phyloP scores from a whole-genome alignment of 129 eudicot species.

The Smallanthus sonchifolius region DNA sequence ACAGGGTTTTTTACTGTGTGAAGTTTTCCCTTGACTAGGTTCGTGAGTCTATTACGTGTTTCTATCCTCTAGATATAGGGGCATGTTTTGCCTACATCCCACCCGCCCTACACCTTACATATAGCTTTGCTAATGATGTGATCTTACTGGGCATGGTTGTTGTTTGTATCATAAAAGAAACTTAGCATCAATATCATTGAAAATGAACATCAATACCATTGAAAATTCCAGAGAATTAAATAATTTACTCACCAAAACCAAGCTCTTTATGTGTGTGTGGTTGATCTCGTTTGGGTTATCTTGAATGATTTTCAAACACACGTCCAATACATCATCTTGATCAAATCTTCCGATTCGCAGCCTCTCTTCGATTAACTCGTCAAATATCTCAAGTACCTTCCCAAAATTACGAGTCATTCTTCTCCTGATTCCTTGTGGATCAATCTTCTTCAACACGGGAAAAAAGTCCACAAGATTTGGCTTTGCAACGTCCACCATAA shows the following conservation, averaged over 20 bases:
- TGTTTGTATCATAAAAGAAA: no score
- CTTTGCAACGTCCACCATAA: constrained; percentile 25
- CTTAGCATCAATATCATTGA: no score
- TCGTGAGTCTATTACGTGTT: no score
- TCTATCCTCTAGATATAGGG: no score
- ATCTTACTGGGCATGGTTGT: no score
- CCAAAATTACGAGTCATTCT: constrained; percentile 7
- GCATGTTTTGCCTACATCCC: no score
- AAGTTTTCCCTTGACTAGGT: no score
- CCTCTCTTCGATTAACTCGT: constrained; percentile 14
- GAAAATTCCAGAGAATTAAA: neutral
- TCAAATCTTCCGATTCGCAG: neutral
- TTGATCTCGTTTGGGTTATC: constrained; percentile 17
- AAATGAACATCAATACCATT: no score
- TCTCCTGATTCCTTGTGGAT: constrained; percentile 19
- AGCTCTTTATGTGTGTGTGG: constrained; percentile 9
- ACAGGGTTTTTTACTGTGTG: no score
- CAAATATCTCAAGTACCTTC: constrained; percentile 12
- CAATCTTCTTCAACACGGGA: constrained; percentile 28
- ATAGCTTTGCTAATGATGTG: no score
- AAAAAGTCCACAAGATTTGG: constrained; percentile 33
- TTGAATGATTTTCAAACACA: constrained; percentile 11
- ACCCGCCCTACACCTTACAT: no score
- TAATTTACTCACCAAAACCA: constrained; percentile 8
- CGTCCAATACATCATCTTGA: constrained; percentile 20